Base-by-base conservation (phyloP, 1,284 basidiomycete species). In the Coniferiporia sulphurascens region DNA sequence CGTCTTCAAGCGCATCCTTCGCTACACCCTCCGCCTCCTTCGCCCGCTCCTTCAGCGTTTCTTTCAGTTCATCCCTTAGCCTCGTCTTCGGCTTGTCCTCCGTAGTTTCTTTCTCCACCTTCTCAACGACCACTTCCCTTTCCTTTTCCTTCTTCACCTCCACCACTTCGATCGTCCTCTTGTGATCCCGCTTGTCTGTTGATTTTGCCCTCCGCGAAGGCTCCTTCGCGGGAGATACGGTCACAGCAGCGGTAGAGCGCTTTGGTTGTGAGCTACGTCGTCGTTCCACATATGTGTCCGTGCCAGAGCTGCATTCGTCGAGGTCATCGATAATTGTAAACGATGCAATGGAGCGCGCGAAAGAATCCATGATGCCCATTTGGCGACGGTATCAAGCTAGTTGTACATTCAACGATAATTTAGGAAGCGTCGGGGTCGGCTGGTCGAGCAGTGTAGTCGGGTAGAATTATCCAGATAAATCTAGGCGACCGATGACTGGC, bases 291-390 rank as follows among this genome's bases (percentile, higher is more conserved):
- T 54, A 57, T 10, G 59, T 61, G 36, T 52, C 55, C 44, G 59
- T 56, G 15, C 21, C 55, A 21, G 59, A 61, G 52, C 56, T 58
- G 48, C 46, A 62, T 12, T 62, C 60, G 27, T 58, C 56, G 48
- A 62, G 56, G 56, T 62, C 60, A n/a, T 62, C 60, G 45, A 58
- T 22, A 32, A 62, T 62, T 22, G 55, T 52, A 41, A 60, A 52
- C n/a, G 59, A 60, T 34, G 53, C 59, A 5, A 60, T 17, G 12
- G 59, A 60, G 49, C 52, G 52, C 15, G 55, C 46, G 19, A 60
- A 38, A 1, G 55, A n/a, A 41, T 56, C 50, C 21, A 56, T 52
- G 41, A 60, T 48, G 48, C 54, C 55, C 59, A 56, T 60, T 46
- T 41, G 38, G 9, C 38, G 44, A 46, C 17, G 44, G 17, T 46